Percentiles rank a stretch among this genome's conserved stretches.
Conservation (phyloP, 2,329 filamentous ascomycete species). For the Dactylellina sp. region DNA sequence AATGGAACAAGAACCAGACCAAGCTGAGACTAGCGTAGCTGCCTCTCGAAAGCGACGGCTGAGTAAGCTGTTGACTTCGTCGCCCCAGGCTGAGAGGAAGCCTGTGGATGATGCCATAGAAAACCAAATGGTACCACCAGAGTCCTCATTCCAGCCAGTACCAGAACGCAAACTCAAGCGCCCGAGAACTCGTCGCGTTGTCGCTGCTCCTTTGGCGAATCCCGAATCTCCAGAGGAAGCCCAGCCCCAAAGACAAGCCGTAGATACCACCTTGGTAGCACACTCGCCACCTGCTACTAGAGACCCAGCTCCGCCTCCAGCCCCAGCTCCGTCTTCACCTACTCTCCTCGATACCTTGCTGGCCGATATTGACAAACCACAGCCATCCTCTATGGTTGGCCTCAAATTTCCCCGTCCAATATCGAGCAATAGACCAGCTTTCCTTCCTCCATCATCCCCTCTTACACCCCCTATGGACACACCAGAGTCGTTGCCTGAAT, state of each 20-base stretch:
- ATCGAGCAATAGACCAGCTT: slow-evolving; percentile 36
- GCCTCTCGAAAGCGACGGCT: slow-evolving; percentile 90
- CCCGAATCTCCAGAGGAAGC: slow-evolving; percentile 64
- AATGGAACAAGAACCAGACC: slow-evolving; percentile 66
- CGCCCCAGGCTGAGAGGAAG: slow-evolving; percentile 65
- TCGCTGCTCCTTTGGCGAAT: slow-evolving; percentile 67
- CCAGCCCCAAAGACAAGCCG: slow-evolving; percentile 62
- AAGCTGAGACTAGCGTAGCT: slow-evolving; percentile 84
- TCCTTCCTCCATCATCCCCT: slow-evolving; percentile 41
- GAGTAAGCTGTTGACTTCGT: slow-evolving; percentile 73
- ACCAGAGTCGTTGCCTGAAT: slow-evolving; percentile 41
- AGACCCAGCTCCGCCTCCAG: slow-evolving; percentile 42
- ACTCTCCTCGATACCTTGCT: slow-evolving; percentile 51
- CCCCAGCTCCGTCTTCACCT: slow-evolving; percentile 40
- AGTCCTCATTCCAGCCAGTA: slow-evolving; percentile 47
- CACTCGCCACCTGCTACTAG: slow-evolving; percentile 32
- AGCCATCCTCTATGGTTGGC: slow-evolving; percentile 40
- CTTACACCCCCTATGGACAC: slow-evolving; percentile 47
- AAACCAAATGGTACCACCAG: slow-evolving; percentile 70
- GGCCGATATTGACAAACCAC: slow-evolving; percentile 54
- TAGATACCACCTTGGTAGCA: slow-evolving; percentile 62
- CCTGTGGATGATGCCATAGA: slow-evolving; percentile 69
- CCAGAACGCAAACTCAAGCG: slow-evolving; percentile 88
- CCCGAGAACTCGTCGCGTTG: slow-evolving; percentile 79
- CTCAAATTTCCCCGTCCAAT: slow-evolving; percentile 46